These are phyloP conservation scores for Malbranchea zuffiana DNA, from an alignment of 2,329 filamentous ascomycete genomes.

Conservation along the genomic window DNA sequence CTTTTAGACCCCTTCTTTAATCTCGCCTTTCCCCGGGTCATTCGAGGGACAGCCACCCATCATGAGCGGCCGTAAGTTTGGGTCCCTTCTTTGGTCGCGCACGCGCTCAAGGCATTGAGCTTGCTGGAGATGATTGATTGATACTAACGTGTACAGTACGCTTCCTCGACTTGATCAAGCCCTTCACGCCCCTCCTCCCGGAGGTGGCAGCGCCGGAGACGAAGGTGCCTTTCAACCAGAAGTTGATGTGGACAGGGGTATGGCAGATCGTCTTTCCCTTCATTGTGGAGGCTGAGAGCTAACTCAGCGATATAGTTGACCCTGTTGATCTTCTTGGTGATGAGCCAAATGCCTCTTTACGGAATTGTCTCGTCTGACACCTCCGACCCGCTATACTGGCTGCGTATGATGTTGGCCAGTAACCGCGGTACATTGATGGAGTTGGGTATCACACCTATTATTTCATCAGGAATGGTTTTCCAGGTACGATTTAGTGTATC, in stretches of 20 bases:
- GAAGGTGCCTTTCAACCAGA: conserved; percentile 98
- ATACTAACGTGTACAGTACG: conserved; percentile 54
- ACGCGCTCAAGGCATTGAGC: too few species aligned
- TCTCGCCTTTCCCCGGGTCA: conserved; percentile 20
- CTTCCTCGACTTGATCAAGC: conserved; percentile 99
- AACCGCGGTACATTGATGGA: conserved; percentile 96
- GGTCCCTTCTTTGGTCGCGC: conserved; percentile 18
- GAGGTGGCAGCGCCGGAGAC: conserved; percentile 98
- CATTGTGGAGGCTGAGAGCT: conserved; percentile 5
- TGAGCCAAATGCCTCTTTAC: conserved; percentile 99
- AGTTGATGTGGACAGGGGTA: conserved; percentile 83
- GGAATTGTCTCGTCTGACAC: conserved; percentile 98
- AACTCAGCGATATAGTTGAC: conserved; percentile 48
- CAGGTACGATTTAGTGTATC: conserved; percentile 42
- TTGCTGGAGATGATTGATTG: neutral
- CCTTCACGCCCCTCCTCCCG: conserved; percentile 97
- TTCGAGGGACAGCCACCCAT: conserved; percentile 34
- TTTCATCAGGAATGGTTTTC: conserved; percentile 99
- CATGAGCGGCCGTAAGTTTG: conserved; percentile 49
- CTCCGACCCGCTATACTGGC: conserved; percentile 97
- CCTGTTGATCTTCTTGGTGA: conserved; percentile 96
- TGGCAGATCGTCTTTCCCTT: conserved; percentile 20
- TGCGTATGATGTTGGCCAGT: conserved; percentile 99
- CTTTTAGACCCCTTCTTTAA: conserved; percentile 23
- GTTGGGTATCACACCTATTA: conserved; percentile 94